A percentile compares a stretch with the other conserved stretches of the same genome.
phyloP scores from a whole-genome alignment of 805 yeast species.

The Starmerella roubikii region DNA sequence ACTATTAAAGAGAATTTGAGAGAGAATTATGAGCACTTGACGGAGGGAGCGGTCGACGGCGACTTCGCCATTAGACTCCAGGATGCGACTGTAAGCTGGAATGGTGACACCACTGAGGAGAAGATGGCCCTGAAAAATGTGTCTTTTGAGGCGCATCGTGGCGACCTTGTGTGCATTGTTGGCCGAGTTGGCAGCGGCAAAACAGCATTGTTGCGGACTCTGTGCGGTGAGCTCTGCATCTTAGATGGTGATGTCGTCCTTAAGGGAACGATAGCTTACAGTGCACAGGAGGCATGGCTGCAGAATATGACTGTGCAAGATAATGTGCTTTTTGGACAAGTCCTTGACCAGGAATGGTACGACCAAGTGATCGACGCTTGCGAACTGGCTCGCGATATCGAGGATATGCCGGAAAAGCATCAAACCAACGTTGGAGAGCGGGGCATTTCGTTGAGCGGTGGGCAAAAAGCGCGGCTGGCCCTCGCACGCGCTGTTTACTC shows the following conservation, averaged over 20 bases:
- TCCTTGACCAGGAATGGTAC: constrained; percentile 68
- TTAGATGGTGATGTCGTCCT: constrained; percentile 52
- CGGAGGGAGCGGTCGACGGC: constrained; percentile 42
- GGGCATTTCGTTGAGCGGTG: constrained; percentile 92
- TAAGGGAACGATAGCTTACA: constrained; percentile 67
- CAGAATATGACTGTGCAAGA: constrained; percentile 82
- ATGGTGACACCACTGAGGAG: constrained; percentile 36
- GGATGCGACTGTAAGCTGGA: constrained; percentile 35
- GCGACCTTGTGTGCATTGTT: constrained; percentile 65
- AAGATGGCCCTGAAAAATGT: constrained; percentile 29
- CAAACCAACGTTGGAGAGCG: constrained; percentile 90
- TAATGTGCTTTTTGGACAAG: constrained; percentile 80
- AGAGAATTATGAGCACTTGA: constrained; percentile 44
- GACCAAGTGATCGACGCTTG: constrained; percentile 73
- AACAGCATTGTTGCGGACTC: constrained; percentile 59
- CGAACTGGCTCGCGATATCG: constrained; percentile 68
- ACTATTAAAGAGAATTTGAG: constrained; percentile 58
- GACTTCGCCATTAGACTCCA: constrained; percentile 36
- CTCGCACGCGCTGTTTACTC: constrained; percentile 93
- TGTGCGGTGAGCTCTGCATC: constrained; percentile 64
- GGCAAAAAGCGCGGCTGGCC: constrained; percentile 91
- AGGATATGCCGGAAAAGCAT: constrained; percentile 76
- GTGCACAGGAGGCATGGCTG: constrained; percentile 83
- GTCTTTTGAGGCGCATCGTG: constrained; percentile 51
- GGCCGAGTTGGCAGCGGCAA: constrained; percentile 83